Conservation (phyloP, 106 monocot species). For the Narthecium ossifragum region DNA sequence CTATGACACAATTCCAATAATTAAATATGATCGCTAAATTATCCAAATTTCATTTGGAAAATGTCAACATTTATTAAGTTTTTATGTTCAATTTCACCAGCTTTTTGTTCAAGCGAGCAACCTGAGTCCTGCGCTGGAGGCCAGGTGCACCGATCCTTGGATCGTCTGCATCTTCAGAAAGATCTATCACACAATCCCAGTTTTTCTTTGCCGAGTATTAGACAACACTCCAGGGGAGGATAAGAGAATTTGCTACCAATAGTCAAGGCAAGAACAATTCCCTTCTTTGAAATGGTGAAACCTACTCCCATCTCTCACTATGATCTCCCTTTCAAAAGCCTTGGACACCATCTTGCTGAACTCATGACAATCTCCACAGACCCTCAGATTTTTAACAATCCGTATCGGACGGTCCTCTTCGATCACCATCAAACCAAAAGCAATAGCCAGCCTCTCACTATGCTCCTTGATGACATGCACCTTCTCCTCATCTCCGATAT, state of each 20-base stretch:
- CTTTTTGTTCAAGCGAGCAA: too few relatives aligned
- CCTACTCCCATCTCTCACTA: conserved; percentile 11
- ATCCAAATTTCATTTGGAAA: too few relatives aligned
- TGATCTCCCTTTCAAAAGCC: conserved; percentile 6
- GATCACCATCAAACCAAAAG: conserved; percentile 2
- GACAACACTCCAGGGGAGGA: too few relatives aligned
- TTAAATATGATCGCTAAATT: too few relatives aligned
- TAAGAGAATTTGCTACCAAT: not conserved
- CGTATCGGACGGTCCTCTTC: not conserved
- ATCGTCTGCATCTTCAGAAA: too few relatives aligned
- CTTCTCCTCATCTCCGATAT: conserved; percentile 14
- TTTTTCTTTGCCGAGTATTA: too few relatives aligned
- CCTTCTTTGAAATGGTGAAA: conserved; percentile 15
- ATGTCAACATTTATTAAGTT: too few relatives aligned
- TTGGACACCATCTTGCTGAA: conserved; percentile 9
- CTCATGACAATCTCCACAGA: conserved; percentile 10
- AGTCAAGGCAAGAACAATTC: conserved; percentile 9
- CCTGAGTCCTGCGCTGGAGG: too few relatives aligned
- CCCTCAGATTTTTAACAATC: conserved; percentile 7
- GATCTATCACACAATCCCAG: too few relatives aligned
- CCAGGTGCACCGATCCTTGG: too few relatives aligned
- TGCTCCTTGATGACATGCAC: conserved; percentile 9
- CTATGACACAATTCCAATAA: too few relatives aligned
- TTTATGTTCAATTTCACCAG: too few relatives aligned
- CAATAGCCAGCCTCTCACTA: conserved; percentile 11